Conservation (phyloP, 2,329 filamentous ascomycete genomes). For the Orbilia quercus region DNA sequence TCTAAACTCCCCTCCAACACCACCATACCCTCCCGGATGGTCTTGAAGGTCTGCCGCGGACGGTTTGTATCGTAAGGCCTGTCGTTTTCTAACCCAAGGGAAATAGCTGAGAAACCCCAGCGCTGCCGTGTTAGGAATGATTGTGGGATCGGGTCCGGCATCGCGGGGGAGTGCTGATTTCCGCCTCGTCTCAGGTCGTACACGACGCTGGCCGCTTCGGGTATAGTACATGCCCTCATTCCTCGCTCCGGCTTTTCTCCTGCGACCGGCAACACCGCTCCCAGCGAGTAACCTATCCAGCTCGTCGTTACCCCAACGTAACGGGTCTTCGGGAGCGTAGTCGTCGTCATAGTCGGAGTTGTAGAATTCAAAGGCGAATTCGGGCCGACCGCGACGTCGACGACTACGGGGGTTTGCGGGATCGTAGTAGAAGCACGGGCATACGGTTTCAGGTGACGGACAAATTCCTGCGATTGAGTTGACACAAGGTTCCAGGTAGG, state of each 20-base stretch:
- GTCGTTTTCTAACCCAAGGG: constrained; percentile 72
- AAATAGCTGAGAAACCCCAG: constrained; percentile 73
- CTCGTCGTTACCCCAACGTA: constrained; percentile 74
- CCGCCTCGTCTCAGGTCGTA: constrained; percentile 68
- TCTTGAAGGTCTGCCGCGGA: constrained; percentile 75
- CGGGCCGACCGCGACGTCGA: constrained; percentile 66
- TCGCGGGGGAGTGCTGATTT: constrained; percentile 68
- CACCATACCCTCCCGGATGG: constrained; percentile 67
- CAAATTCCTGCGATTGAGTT: constrained; percentile 69
- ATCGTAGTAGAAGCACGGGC: constrained; percentile 66
- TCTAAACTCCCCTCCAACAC: constrained; percentile 58
- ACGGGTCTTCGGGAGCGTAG: constrained; percentile 62
- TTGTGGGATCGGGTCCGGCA: constrained; percentile 69
- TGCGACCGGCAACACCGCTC: constrained; percentile 63
- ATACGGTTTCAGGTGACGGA: constrained; percentile 69
- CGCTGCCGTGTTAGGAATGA: constrained; percentile 72
- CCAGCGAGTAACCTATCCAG: constrained; percentile 72
- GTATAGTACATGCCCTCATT: constrained; percentile 60
- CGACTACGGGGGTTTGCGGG: constrained; percentile 67
- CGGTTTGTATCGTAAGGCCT: constrained; percentile 72
- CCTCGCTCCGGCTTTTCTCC: constrained; percentile 58
- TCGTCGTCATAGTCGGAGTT: constrained; percentile 70
- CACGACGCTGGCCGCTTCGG: constrained; percentile 65
- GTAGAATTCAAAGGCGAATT: constrained; percentile 76
- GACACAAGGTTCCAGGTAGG: constrained; percentile 73